Evolutionary conservation across 176 grass and related monocot genomes (phyloP).

Genomic region (Poa annua): DNA sequence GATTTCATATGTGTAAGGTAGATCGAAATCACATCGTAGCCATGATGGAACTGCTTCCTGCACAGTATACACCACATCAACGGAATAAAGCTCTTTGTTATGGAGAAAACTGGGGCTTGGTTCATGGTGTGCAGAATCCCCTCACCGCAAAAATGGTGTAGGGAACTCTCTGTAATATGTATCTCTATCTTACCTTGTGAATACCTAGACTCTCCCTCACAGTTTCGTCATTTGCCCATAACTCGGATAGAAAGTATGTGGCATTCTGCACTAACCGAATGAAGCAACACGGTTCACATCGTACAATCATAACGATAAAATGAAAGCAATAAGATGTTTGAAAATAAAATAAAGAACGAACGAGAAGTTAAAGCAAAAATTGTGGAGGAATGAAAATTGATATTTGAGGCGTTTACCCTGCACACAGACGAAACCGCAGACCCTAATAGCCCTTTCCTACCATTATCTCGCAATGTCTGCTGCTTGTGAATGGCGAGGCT

Average conservation of each 20-base stretch:
- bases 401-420: constrained; percentile 8
- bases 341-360: neutral
- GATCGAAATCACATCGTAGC: constrained; percentile 6
- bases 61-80: neutral
- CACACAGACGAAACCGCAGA: neutral
- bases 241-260: constrained; percentile 42
- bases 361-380: neutral
- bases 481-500: neutral
- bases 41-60: constrained; percentile 20
- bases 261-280: constrained; percentile 35
- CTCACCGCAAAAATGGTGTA: neutral
- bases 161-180: neutral
- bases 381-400: neutral
- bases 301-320: neutral
- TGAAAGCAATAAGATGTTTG: neutral
- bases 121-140: neutral
- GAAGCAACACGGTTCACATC: neutral
- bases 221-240: constrained; percentile 49
- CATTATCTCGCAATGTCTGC: neutral
- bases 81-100: neutral
- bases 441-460: constrained; percentile 10
- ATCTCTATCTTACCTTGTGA: constrained; percentile 22
- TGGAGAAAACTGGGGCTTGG: neutral
- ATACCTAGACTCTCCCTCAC: constrained; percentile 50
- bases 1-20: constrained; percentile 35